Conservation (phyloP, 345 rosid genomes). For the Tarenaya hassleriana region DNA sequence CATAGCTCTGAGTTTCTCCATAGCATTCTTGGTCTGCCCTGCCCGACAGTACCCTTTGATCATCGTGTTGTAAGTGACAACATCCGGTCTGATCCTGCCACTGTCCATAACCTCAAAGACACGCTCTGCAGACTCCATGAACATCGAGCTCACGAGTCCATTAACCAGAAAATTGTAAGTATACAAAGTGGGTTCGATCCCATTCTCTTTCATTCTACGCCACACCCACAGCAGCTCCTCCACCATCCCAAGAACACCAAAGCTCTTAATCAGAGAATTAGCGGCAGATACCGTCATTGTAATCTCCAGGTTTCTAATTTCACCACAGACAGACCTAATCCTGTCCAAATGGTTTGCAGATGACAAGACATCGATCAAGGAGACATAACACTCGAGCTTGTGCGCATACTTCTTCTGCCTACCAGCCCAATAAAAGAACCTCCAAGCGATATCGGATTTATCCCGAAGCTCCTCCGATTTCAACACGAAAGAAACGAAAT, state of each 20-base stretch:
- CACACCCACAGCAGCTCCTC: slow-evolving; percentile 92
- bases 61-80: slow-evolving; percentile 74
- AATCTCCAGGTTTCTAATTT: slow-evolving; percentile 42
- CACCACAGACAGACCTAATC: slow-evolving; percentile 39
- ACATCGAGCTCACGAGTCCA: slow-evolving; percentile 64
- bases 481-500: slow-evolving; percentile 55
- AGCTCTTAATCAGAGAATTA: slow-evolving; percentile 68
- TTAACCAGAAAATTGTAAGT: slow-evolving; percentile 67
- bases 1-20: slow-evolving; percentile 60
- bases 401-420: slow-evolving; percentile 68
- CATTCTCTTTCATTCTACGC: slow-evolving; percentile 83
- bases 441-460: slow-evolving; percentile 43
- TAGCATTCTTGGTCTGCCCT: slow-evolving; percentile 59
- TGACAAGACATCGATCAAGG: slow-evolving; percentile 55
- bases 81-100: slow-evolving; percentile 58
- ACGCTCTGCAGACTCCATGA: slow-evolving; percentile 64
- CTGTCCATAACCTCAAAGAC: slow-evolving; percentile 75
- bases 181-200: slow-evolving; percentile 67
- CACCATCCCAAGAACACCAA: slow-evolving; percentile 81
- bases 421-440: slow-evolving; percentile 69
- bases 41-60: slow-evolving; percentile 74
- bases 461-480: slow-evolving; percentile 40
- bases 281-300: slow-evolving; percentile 44
- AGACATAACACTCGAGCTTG: slow-evolving; percentile 60
- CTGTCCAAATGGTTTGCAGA: slow-evolving; percentile 37